Evolutionary conservation across 768 basidiomycete genomes (phyloP), one percentile per base, ranked within the genome.

Genomic region (Pleurotus platypus): DNA sequence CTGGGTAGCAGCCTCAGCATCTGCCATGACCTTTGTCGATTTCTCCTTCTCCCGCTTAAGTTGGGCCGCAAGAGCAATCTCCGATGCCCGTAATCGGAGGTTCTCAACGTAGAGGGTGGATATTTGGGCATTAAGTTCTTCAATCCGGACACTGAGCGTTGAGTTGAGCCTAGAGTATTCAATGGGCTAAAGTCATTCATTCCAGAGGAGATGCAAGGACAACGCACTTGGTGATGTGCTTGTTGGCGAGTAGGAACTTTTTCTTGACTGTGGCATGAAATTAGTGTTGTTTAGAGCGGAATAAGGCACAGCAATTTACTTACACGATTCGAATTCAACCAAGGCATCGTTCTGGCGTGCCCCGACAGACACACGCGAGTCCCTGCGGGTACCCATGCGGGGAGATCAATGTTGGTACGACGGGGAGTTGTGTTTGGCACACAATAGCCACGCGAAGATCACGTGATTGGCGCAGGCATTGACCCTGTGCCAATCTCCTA

Each of bases 211-310:
- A 39, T n/a, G 20, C n/a, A 37, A 39, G 30, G 30, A 35, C n/a
- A 26, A 69, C 81, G 39, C 63, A 92, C 90, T 92, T 93, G 22
- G 91, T 92, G 67, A 93, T 93, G 72, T 92, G 91, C 72, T 92
- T 92, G 74, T 93, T 93, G 57, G 90, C 90, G 58, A 92, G 85
- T 18, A 93, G 78, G 65, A 92, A 92, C 75, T 91, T 92, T 85
- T 90, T 91, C 85, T 92, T 92, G 78, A 92, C 91, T 93, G 67
- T 43, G 49, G 56, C 15, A 54, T 61, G 61, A 71, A 61, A 68
- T 70, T 70, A 78, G 70, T 66, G 64, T 67, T 58, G 66, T 63
- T 57, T 9, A 4, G 30, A 11, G 30, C 24, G 60, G 66, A 61
- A 69, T 67, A 55, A 49, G 37, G 49, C 58, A 50, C 27, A 56